Conservation (phyloP, 208 protist genomes). For the Trichomonas tenax region DNA sequence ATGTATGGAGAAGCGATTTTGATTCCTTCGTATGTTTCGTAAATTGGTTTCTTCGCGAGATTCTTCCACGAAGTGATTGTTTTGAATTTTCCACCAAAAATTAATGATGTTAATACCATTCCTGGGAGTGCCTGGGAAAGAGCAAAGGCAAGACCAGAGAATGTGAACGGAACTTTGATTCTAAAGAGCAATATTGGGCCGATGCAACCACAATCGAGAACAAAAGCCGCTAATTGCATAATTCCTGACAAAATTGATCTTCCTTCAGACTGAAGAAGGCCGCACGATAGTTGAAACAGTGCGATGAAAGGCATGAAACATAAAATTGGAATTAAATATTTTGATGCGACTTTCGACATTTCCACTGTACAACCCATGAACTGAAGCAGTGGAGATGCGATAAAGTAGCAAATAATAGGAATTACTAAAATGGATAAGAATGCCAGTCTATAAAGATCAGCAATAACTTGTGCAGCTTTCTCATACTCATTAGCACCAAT, state of each 20-base stretch:
- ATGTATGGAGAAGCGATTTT: neutral
- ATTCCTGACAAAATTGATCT: neutral
- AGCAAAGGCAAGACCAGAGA: neutral
- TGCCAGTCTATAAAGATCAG: neutral
- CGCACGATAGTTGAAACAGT: neutral
- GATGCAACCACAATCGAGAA: neutral
- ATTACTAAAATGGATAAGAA: neutral
- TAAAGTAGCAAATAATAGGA: neutral
- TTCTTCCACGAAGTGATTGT: neutral
- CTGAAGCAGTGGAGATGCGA: neutral
- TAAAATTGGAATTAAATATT: neutral
- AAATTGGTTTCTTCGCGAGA: neutral
- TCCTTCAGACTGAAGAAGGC: neutral
- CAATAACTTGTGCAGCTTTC: neutral
- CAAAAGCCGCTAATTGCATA: neutral
- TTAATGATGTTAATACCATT: neutral
- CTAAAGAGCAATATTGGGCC: neutral
- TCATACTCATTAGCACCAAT: neutral
- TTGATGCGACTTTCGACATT: neutral
- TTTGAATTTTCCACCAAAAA: neutral
- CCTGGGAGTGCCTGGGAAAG: neutral
- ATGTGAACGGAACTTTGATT: neutral
- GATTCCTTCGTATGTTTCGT: neutral
- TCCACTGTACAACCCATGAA: neutral
- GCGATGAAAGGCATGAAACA: neutral